Evolutionary conservation across 148 eudicot genomes (phyloP).

Genomic region (Vaccinium macrocarpon): DNA sequence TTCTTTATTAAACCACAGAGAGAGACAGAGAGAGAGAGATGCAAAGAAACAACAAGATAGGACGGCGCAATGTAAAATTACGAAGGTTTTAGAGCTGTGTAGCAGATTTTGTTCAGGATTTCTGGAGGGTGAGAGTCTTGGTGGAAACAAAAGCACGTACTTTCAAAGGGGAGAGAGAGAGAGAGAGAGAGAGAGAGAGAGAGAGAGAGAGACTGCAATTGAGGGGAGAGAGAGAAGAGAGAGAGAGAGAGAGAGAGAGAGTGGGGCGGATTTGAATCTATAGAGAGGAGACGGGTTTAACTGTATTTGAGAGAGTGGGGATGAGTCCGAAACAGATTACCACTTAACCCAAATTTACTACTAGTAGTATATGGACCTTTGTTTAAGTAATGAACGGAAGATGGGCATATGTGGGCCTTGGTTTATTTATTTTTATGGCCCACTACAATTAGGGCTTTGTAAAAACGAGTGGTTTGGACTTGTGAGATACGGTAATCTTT

Average conservation of each 20-base stretch:
- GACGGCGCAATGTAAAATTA: not conserved
- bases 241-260: slow-evolving; percentile 5
- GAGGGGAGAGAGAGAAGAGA: not conserved
- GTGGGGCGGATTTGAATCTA: slow-evolving; percentile 37
- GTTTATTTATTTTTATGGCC: not conserved
- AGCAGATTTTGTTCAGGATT: not conserved
- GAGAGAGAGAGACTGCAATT: not conserved
- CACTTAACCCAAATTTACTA: not conserved
- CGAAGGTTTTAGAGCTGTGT: not conserved
- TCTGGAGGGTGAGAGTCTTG: not conserved
- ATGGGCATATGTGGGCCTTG: not conserved
- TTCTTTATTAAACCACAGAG: not conserved
- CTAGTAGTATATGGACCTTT: not conserved
- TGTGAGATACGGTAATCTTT: not conserved
- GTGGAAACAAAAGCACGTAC: slow-evolving; percentile 17
- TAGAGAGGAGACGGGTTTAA: slow-evolving; percentile 27
- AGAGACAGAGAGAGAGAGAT: not conserved
- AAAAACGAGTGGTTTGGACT: not conserved
- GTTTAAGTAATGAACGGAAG: not conserved
- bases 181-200: not conserved
- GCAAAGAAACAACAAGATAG: not conserved
- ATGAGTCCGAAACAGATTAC: slow-evolving; percentile 24
- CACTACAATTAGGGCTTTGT: not conserved
- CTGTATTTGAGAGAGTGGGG: slow-evolving; percentile 29
- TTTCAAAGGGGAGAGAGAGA: slow-evolving; percentile 13